A percentile compares a stretch with the other conserved stretches of the same genome.
phyloP scores from a whole-genome alignment of 768 basidiomycete species.

The Agrocybe pediades region DNA sequence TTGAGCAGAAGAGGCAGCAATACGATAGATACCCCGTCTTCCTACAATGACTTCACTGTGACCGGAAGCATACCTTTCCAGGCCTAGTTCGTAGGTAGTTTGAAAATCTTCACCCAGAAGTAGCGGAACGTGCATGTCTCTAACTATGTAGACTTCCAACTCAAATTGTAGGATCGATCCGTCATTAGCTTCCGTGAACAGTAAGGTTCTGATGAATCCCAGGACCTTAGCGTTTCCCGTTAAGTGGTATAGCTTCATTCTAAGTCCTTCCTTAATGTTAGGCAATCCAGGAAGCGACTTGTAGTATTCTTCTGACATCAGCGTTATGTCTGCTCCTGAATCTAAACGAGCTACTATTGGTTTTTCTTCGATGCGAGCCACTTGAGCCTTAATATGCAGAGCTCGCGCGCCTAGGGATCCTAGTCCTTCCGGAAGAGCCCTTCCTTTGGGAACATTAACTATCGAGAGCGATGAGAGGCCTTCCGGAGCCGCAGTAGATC shows the following conservation, averaged over 20 bases:
- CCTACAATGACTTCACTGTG: slow-evolving; percentile 11
- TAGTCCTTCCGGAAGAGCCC: not conserved
- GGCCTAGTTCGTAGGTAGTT: slow-evolving; percentile 8
- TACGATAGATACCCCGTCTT: not conserved
- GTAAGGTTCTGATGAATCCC: slow-evolving; percentile 9
- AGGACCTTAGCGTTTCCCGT: slow-evolving; percentile 6
- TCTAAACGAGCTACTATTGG: not conserved
- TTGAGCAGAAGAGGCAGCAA: slow-evolving; percentile 11
- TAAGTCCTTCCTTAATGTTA: slow-evolving; percentile 15
- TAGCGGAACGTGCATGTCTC: slow-evolving; percentile 20
- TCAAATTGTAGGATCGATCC: slow-evolving; percentile 13
- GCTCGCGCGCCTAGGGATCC: too few species aligned
- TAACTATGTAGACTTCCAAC: slow-evolving; percentile 24
- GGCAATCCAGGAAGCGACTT: slow-evolving; percentile 6
- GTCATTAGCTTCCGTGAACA: slow-evolving; percentile 6
- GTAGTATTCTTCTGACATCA: slow-evolving; percentile 14
- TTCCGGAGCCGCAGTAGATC: not conserved
- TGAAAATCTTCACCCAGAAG: slow-evolving; percentile 16
- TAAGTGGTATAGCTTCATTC: too few species aligned
- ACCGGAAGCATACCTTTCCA: slow-evolving; percentile 4
- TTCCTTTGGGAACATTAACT: not conserved
- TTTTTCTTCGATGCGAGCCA: too few species aligned
- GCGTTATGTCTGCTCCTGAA: too few species aligned
- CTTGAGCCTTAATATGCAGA: too few species aligned
- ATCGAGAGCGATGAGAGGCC: not conserved